A percentile compares a stretch with the other conserved stretches of the same genome.
phyloP scores from a whole-genome alignment of 441 rosid species.

The Populus hybrid region DNA sequence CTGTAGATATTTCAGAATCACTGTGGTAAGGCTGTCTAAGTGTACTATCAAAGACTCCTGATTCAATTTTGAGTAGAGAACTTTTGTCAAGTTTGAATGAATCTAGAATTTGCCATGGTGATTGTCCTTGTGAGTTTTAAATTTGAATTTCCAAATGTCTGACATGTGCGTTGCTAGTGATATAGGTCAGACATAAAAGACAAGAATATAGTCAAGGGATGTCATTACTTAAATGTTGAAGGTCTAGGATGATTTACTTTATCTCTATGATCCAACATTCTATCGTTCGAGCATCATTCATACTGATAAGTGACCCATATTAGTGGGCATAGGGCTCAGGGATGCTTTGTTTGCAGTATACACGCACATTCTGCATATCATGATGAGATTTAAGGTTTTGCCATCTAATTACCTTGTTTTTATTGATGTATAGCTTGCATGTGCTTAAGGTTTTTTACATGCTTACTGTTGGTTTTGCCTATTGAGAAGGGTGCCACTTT shows the following conservation, averaged over 20 bases:
- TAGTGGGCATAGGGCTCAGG: background rate
- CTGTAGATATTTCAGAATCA: background rate
- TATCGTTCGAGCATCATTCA: constrained; percentile 1
- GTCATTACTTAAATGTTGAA: background rate
- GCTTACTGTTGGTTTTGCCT: background rate
- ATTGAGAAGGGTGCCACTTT: background rate
- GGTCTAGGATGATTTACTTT: background rate
- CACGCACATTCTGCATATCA: background rate
- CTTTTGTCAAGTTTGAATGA: background rate
- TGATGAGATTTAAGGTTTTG: background rate
- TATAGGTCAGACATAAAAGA: background rate
- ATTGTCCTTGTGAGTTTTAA: background rate
- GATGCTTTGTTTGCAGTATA: background rate
- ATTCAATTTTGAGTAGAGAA: background rate
- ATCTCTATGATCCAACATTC: background rate
- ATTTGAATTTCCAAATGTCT: background rate
- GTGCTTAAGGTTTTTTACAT: background rate
- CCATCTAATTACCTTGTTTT: background rate
- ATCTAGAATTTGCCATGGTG: background rate
- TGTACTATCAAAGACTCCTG: background rate
- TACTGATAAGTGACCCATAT: background rate
- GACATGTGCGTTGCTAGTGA: background rate
- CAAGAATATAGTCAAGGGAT: background rate
- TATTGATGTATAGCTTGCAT: background rate
- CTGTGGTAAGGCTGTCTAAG: too few species aligned